phyloP scores from a whole-genome alignment of 108 stramenopile genomes.

The Fistulifera pelliculosa region DNA sequence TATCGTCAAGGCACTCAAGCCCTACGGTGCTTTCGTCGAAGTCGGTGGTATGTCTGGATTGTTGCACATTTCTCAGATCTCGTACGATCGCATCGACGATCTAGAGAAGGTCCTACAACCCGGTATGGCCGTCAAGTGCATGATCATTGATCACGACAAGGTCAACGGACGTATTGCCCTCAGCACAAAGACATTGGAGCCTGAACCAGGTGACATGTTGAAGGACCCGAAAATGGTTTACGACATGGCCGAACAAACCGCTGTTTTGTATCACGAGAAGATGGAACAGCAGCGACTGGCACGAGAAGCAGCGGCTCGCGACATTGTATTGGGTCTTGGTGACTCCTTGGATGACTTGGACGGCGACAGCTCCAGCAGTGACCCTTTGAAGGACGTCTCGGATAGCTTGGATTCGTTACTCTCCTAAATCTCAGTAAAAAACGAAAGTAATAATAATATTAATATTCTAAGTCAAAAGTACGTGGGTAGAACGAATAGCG shows the following conservation, averaged over 20 bases:
- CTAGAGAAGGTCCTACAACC: slow-evolving; percentile 83
- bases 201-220: slow-evolving; percentile 95
- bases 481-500: too few species aligned
- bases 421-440: slow-evolving; percentile 23
- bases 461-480: too few species aligned
- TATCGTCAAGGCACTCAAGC: slow-evolving; percentile 91
- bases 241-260: slow-evolving; percentile 85
- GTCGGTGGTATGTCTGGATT: slow-evolving; percentile 94
- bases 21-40: slow-evolving; percentile 97
- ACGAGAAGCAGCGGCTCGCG: slow-evolving; percentile 85
- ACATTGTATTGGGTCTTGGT: slow-evolving; percentile 88
- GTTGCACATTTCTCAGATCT: slow-evolving; percentile 97
- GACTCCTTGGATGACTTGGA: slow-evolving; percentile 83
- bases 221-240: slow-evolving; percentile 80
- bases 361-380: slow-evolving; percentile 14
- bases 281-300: slow-evolving; percentile 92
- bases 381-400: slow-evolving; percentile 60
- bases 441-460: too few species aligned
- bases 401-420: slow-evolving; percentile 81
- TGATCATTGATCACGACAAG: slow-evolving; percentile 98
- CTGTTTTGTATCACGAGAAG: slow-evolving; percentile 73
- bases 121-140: slow-evolving; percentile 90
- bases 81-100: slow-evolving; percentile 93
- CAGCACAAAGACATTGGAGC: slow-evolving; percentile 94
- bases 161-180: slow-evolving; percentile 92